Conservation (phyloP, 176 grass and related monocot genomes). For the Hordeum vulgare region MorexV3_pseudomolecules_assembly NC_058523.1:557548899-557549398, state of each 20-base stretch:
- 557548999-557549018: background rate
- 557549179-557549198: background rate
- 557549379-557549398: too few species aligned
- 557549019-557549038: background rate
- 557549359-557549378: too few species aligned
- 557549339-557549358: too few species aligned
- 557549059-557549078: background rate
- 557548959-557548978: background rate
- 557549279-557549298: too few species aligned
- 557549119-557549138: background rate
- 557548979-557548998: background rate
- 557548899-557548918: background rate
- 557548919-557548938: background rate
- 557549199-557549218: too few species aligned
- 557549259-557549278: too few species aligned
- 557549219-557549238: too few species aligned
- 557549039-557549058: background rate
- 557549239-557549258: too few species aligned
- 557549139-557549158: background rate
- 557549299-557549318: too few species aligned
- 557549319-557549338: too few species aligned
- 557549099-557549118: background rate
- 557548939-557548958: background rate
- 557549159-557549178: background rate
- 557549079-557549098: background rate